Conservation (phyloP, 2,329 filamentous ascomycete species). For the Cladosporium velox region DNA sequence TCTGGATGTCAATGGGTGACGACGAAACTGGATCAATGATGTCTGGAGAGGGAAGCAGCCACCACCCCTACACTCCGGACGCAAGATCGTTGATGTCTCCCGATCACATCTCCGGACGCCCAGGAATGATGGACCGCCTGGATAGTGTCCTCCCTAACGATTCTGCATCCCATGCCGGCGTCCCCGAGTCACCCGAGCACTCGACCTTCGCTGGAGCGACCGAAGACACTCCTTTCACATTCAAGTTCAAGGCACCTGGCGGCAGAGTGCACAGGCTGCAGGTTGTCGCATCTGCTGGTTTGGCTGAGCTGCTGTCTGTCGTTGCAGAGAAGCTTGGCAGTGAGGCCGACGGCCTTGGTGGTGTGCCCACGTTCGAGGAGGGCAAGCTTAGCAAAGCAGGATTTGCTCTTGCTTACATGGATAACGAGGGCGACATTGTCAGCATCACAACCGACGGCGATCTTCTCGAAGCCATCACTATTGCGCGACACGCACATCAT, state of each 20-base stretch:
- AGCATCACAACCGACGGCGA: slow-evolving; percentile 96
- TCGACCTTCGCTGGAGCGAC: slow-evolving; percentile 62
- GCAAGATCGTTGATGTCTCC: slow-evolving; percentile 80
- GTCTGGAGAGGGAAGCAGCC: slow-evolving; percentile 83
- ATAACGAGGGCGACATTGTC: slow-evolving; percentile 94
- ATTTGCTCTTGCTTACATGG: slow-evolving; percentile 91
- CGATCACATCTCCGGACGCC: slow-evolving; percentile 60
- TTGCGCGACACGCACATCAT: slow-evolving; percentile 73
- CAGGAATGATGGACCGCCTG: slow-evolving; percentile 61
- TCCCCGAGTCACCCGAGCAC: slow-evolving; percentile 69
- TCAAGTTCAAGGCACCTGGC: slow-evolving; percentile 98
- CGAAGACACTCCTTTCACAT: slow-evolving; percentile 81
- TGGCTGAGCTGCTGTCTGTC: slow-evolving; percentile 73
- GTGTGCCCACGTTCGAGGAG: slow-evolving; percentile 73
- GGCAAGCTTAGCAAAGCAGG: slow-evolving; percentile 75
- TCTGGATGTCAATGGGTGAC: slow-evolving; percentile 94
- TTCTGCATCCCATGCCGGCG: slow-evolving; percentile 88
- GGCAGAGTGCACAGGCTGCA: slow-evolving; percentile 93
- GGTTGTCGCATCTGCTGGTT: slow-evolving; percentile 75
- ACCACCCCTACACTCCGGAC: slow-evolving; percentile 64
- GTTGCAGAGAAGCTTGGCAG: slow-evolving; percentile 82
- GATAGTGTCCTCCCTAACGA: slow-evolving; percentile 91
- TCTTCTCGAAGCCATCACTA: slow-evolving; percentile 81
- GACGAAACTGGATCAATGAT: slow-evolving; percentile 95
- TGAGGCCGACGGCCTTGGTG: slow-evolving; percentile 82